Conservation (phyloP, 345 rosid species). For the Laguncularia racemosa region DNA sequence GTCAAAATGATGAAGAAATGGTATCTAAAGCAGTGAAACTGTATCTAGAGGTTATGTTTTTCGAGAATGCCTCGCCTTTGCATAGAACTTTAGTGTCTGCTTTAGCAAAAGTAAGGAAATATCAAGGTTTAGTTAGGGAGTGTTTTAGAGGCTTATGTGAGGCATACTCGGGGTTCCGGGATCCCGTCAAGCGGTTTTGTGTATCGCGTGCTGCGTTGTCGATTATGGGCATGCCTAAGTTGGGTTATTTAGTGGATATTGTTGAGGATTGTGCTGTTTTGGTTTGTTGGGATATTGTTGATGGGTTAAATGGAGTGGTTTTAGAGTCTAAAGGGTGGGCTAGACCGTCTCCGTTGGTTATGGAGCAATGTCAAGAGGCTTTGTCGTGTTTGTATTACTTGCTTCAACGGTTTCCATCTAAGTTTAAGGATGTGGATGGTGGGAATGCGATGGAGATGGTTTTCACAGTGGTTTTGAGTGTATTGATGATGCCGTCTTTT, state of each 20-base stretch:
- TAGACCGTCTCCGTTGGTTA: slow-evolving; percentile 78
- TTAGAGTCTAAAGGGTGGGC: slow-evolving; percentile 49
- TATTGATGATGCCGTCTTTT: slow-evolving; percentile 58
- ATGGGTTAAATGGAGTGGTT: slow-evolving; percentile 57
- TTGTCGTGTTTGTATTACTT: slow-evolving; percentile 88
- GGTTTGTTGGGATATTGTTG: slow-evolving; percentile 64
- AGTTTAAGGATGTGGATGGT: slow-evolving; percentile 33
- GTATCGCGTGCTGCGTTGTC: slow-evolving; percentile 80
- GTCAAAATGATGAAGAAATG: not conserved
- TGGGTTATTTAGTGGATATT: slow-evolving; percentile 68
- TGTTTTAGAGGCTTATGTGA: slow-evolving; percentile 62
- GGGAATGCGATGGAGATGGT: slow-evolving; percentile 48
- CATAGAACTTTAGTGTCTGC: slow-evolving; percentile 72
- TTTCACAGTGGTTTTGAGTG: slow-evolving; percentile 44
- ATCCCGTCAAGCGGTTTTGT: slow-evolving; percentile 47
- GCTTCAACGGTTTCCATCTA: slow-evolving; percentile 70
- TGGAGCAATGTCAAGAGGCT: slow-evolving; percentile 97
- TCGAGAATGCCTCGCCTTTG: slow-evolving; percentile 80
- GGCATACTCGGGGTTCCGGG: slow-evolving; percentile 37
- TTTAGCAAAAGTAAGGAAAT: slow-evolving; percentile 46
- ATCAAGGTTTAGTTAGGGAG: slow-evolving; percentile 33
- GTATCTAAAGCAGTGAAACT: slow-evolving; percentile 32
- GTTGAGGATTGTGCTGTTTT: slow-evolving; percentile 64
- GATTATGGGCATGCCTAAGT: slow-evolving; percentile 81
- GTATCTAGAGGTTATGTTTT: slow-evolving; percentile 61